Percentiles rank a stretch among this genome's conserved stretches.
Conservation (phyloP, 805 yeast species). For the Wickerhamomyces kurtzmanii region DNA sequence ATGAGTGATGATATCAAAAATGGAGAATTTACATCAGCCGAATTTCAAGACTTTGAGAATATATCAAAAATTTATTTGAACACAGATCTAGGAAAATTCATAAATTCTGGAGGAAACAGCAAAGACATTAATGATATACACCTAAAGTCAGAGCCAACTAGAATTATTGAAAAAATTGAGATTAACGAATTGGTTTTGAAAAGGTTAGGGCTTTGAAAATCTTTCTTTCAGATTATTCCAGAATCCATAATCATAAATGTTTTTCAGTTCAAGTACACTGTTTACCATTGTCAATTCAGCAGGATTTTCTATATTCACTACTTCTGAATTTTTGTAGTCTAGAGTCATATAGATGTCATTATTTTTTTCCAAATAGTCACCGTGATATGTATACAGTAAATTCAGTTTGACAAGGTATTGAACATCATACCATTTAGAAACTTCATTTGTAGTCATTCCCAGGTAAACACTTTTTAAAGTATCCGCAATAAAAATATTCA, state of each 20-base stretch:
- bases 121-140: too few species aligned
- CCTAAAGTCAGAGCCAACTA: not conserved
- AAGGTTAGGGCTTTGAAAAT: constrained; percentile 8
- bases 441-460: too few species aligned
- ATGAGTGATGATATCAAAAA: constrained; percentile 4
- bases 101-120: too few species aligned
- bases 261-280: not conserved
- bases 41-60: not conserved
- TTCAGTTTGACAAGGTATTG: too few species aligned
- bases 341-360: too few species aligned
- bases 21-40: not conserved
- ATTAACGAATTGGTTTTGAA: constrained; percentile 9
- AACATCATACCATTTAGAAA: too few species aligned
- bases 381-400: too few species aligned
- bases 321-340: too few species aligned
- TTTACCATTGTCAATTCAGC: not conserved
- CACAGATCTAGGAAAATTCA: constrained; percentile 1
- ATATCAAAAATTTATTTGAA: not conserved
- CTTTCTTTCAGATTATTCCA: constrained; percentile 10
- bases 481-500: too few species aligned
- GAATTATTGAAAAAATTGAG: constrained; percentile 5
- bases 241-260: constrained; percentile 1
- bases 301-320: too few species aligned
- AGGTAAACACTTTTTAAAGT: too few species aligned
- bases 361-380: too few species aligned